Evolutionary conservation across 306 rosid genomes (phyloP).

Genomic region (Parietaria judaica): DNA sequence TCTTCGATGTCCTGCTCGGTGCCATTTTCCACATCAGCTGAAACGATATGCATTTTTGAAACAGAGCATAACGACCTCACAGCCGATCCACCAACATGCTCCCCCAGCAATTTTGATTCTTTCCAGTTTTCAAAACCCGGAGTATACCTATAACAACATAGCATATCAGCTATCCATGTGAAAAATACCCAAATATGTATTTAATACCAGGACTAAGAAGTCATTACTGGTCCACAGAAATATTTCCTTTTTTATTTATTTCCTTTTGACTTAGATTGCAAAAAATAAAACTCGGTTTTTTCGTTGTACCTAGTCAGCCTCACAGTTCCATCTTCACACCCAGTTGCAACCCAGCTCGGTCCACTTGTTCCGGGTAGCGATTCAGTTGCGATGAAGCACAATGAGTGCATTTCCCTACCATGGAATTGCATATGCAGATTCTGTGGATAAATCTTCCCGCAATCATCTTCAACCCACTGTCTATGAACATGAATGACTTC

Average conservation of each 20-base stretch:
- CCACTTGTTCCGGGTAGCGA: slow-evolving; percentile 33
- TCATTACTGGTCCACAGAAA: background rate
- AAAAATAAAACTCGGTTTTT: background rate
- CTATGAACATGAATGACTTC: slow-evolving; percentile 67
- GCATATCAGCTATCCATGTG: background rate
- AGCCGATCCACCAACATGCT: slow-evolving; percentile 98
- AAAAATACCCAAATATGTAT: background rate
- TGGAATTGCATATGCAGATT: slow-evolving; percentile 86
- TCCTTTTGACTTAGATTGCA: background rate
- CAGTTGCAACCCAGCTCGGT: slow-evolving; percentile 79
- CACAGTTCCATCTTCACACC: slow-evolving; percentile 97
- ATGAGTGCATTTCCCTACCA: slow-evolving; percentile 92
- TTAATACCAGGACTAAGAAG: background rate
- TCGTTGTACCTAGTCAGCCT: slow-evolving; percentile 73
- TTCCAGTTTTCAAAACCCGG: slow-evolving; percentile 65
- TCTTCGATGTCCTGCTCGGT: slow-evolving; percentile 35
- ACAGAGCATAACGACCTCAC: slow-evolving; percentile 78
- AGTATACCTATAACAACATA: slow-evolving; percentile 52
- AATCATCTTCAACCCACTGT: slow-evolving; percentile 41
- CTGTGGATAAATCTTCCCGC: slow-evolving; percentile 52
- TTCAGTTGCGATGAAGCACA: slow-evolving; percentile 59
- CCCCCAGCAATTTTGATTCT: slow-evolving; percentile 82
- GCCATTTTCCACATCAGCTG: slow-evolving; percentile 28
- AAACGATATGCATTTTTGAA: slow-evolving; percentile 52
- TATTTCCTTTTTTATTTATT: background rate